phyloP scores from a whole-genome alignment of 2,329 filamentous ascomycete species.

The Aspergillus thermomutatus region DNA sequence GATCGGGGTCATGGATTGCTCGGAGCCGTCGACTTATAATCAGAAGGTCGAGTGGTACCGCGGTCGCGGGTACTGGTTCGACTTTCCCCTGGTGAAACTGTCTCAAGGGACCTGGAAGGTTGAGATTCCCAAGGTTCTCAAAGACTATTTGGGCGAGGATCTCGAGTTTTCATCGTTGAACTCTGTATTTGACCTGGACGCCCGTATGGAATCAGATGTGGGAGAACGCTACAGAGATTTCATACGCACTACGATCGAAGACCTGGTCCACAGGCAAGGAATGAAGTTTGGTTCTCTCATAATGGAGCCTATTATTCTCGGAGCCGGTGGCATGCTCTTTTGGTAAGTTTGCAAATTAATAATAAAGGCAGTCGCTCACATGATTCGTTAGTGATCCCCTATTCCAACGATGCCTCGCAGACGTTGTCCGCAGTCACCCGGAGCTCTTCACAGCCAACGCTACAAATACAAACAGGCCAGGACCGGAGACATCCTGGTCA shows the following conservation, averaged over 20 bases:
- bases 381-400: conserved; percentile 63
- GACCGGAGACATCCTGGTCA: conserved; percentile 51
- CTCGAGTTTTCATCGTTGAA: conserved; percentile 48
- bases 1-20: conserved; percentile 82
- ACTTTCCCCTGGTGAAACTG: conserved; percentile 71
- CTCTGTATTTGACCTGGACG: conserved; percentile 59
- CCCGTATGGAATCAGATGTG: conserved; percentile 45
- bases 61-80: conserved; percentile 76
- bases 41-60: conserved; percentile 84
- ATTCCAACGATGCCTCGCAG: conserved; percentile 70
- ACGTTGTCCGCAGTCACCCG: conserved; percentile 60
- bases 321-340: conserved; percentile 80
- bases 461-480: conserved; percentile 1
- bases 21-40: conserved; percentile 74
- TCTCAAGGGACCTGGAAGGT: conserved; percentile 64
- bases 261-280: conserved; percentile 53
- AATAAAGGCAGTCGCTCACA: background rate
- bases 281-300: conserved; percentile 73
- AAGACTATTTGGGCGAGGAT: conserved; percentile 44
- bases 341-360: conserved; percentile 52
- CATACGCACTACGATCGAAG: conserved; percentile 54
- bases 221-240: conserved; percentile 57
- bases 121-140: conserved; percentile 51
- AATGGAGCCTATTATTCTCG: conserved; percentile 75
- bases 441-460: conserved; percentile 49